A percentile compares a stretch with the other conserved stretches of the same genome.
Conservation (phyloP, 2,329 filamentous ascomycete genomes). For the Calycina herbarum region DNA sequence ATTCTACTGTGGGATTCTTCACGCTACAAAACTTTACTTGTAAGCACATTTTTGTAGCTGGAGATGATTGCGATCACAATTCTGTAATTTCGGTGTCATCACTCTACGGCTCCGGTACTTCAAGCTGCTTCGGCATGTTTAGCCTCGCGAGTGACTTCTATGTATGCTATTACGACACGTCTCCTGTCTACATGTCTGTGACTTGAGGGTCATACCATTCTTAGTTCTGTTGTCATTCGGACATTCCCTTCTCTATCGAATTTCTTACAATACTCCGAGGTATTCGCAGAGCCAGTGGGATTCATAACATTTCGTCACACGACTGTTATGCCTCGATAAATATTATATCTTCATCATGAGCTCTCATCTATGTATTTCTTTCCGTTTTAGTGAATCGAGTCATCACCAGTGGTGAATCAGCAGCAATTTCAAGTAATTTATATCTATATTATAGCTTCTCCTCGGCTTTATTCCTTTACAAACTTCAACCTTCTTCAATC, state of each 20-base stretch:
- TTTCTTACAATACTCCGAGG: slow-evolving; percentile 4
- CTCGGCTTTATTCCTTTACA: background rate
- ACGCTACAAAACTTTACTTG: background rate
- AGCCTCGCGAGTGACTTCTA: background rate
- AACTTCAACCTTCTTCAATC: background rate
- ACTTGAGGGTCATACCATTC: slow-evolving; percentile 1
- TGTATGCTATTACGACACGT: background rate
- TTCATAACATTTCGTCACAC: slow-evolving; percentile 6
- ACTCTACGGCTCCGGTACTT: too few species aligned
- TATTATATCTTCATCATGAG: background rate
- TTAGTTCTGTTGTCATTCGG: background rate
- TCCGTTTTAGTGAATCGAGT: background rate
- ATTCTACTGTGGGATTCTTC: background rate
- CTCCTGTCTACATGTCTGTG: background rate
- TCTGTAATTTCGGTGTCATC: too few species aligned
- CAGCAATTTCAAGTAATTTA: background rate
- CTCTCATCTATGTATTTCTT: background rate
- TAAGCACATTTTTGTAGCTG: background rate
- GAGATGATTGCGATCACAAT: background rate
- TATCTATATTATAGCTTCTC: background rate
- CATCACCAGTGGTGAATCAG: background rate
- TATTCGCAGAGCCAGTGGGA: background rate
- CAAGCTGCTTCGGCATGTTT: background rate
- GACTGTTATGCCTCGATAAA: background rate
- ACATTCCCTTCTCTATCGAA: slow-evolving; percentile 4